Evolutionary conservation across 78 protist species (phyloP), one percentile per base, ranked within the genome.

Genomic region (Creolimax fragrantissima): DNA sequence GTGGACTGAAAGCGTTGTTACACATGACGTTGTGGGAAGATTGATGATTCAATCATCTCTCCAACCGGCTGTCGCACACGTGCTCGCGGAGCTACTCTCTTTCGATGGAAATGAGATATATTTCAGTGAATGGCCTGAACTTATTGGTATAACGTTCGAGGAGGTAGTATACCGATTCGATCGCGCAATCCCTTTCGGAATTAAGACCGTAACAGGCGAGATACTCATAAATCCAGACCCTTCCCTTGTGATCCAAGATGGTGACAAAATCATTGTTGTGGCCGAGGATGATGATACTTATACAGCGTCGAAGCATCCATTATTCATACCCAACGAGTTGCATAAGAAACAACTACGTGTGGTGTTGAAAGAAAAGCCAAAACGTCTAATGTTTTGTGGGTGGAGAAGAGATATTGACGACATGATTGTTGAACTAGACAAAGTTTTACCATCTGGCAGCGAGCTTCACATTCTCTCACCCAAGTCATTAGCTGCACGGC

Each of bases 231-330:
- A n/a, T n/a, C n/a, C n/a, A n/a, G n/a, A n/a, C n/a, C n/a, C n/a
- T n/a, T n/a, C n/a, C n/a, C n/a, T n/a, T n/a, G n/a, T n/a, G n/a
- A n/a, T n/a, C n/a, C n/a, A n/a, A 11, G 42, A 3, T 39, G 94
- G 94, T 3, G 84, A 45, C 41, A 44, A 89, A 74, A 81, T 93
- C 90, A 37, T 93, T 4, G 92, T 89, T 4, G 86, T 93, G 11
- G 94, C 94, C 39, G 94, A 93, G 81, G 94, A 93, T 45, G 91
- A 93, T 89, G 94, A 93, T 74, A 45, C 92, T 88, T 93, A 93
- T 47, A 7, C 3, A 35, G 39, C 89, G 41, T 3, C 5, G 81
- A 81, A 81, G n/a, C n/a, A n/a, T n/a, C n/a, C n/a, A n/a, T n/a
- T n/a, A n/a, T n/a, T n/a, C n/a, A n/a, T n/a, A n/a, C n/a, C n/a